phyloP scores from a whole-genome alignment of 2,329 filamentous ascomycete genomes.

The Aspergillus transmontanensis region DNA sequence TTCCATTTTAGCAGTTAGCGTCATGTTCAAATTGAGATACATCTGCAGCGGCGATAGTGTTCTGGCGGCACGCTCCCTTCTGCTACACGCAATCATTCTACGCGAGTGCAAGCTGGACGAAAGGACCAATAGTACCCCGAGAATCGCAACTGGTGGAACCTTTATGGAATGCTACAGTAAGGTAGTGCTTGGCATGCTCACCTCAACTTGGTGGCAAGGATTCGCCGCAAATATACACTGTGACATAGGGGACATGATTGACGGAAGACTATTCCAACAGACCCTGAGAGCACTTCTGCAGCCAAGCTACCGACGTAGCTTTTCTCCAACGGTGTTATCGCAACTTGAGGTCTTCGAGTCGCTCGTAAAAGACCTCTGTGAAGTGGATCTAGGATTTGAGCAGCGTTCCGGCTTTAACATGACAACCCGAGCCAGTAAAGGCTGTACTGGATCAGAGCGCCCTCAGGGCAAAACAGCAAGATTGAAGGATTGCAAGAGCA shows the following conservation, averaged over 20 bases:
- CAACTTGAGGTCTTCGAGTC: background rate
- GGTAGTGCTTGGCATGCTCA: conserved; percentile 40
- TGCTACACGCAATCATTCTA: background rate
- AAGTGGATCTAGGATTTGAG: background rate
- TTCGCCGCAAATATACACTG: conserved; percentile 32
- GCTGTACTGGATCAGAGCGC: background rate
- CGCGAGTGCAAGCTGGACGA: background rate
- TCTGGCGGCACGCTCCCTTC: background rate
- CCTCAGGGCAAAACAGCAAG: background rate
- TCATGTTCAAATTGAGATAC: background rate
- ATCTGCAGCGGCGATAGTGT: background rate
- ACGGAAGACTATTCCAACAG: conserved; percentile 52
- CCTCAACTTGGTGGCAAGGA: conserved; percentile 38
- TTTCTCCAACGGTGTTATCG: background rate
- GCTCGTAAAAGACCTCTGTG: background rate
- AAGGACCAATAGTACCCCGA: background rate
- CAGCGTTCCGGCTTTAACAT: background rate
- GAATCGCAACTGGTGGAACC: background rate
- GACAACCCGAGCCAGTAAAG: background rate
- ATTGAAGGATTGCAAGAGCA: background rate
- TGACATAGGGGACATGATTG: conserved; percentile 58
- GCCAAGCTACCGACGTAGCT: background rate
- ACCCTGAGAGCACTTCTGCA: conserved; percentile 6
- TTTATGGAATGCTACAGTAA: conserved; percentile 41
- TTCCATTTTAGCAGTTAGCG: background rate